Conservation (phyloP, 78 protist genomes). For the Dictyostelium brefeldianum region DNA sequence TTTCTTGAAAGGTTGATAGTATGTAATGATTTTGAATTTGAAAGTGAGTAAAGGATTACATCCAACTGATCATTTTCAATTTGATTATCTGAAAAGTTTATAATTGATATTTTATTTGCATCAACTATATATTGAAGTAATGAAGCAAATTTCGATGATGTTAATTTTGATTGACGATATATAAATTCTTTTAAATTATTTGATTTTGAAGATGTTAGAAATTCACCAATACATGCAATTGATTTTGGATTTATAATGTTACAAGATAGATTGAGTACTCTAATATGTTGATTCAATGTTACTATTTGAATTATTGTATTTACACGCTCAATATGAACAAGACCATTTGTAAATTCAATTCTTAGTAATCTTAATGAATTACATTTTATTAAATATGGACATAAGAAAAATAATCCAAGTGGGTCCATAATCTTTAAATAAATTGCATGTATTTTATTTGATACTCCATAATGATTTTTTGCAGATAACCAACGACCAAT, state of each 20-base stretch:
- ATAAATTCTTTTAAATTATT: not conserved
- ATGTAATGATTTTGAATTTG: not conserved
- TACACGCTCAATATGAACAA: not conserved
- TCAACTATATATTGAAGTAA: not conserved
- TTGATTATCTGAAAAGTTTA: constrained; percentile 3
- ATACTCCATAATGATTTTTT: not conserved
- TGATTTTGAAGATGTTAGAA: not conserved
- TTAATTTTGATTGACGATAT: not conserved
- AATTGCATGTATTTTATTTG: not conserved
- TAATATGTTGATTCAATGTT: not conserved
- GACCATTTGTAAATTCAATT: not conserved
- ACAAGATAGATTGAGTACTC: not conserved
- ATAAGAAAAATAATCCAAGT: not conserved
- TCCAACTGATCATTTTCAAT: not conserved
- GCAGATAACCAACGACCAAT: not conserved
- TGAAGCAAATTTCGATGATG: not conserved
- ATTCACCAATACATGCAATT: not conserved
- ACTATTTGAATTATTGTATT: not conserved
- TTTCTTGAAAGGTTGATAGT: not conserved
- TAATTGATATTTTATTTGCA: not conserved
- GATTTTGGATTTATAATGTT: not conserved
- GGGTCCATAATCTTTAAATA: not conserved
- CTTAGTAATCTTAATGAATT: not conserved
- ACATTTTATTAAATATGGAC: not conserved
- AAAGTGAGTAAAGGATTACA: not conserved